phyloP scores from a whole-genome alignment of 495 filamentous ascomycete genomes.

The Aspergillus avenaceus region DNA sequence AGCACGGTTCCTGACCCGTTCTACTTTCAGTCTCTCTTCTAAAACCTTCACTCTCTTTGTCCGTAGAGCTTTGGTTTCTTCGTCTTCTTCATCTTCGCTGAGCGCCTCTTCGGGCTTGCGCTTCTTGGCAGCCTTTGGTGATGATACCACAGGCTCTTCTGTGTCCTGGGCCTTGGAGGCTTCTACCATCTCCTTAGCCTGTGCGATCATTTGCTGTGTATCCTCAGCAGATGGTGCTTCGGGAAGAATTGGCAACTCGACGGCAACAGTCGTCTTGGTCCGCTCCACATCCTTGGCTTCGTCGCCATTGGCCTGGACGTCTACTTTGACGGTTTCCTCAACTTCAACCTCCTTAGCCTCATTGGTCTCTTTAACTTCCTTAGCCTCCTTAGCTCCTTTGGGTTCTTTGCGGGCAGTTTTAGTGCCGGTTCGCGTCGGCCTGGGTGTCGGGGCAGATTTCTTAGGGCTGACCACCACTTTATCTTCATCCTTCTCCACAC shows the following conservation, averaged over 20 bases:
- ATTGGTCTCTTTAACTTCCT: constrained; percentile 20
- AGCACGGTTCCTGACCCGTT: constrained; percentile 77
- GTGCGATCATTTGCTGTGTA: constrained; percentile 73
- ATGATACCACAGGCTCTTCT: constrained; percentile 31
- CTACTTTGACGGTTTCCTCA: constrained; percentile 59
- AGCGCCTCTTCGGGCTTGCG: constrained; percentile 75
- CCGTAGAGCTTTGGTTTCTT: constrained; percentile 51
- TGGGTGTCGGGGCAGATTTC: constrained; percentile 30
- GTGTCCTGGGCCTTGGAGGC: constrained; percentile 55
- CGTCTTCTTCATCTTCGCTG: constrained; percentile 49
- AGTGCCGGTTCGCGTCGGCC: constrained; percentile 30
- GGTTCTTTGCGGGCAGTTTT: constrained; percentile 18
- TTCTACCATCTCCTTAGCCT: constrained; percentile 87
- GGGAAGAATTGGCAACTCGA: constrained; percentile 68
- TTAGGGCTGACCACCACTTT: constrained; percentile 21
- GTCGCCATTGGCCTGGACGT: constrained; percentile 28
- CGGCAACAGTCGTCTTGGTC: constrained; percentile 70
- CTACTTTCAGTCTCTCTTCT: constrained; percentile 71
- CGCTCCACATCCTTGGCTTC: constrained; percentile 57
- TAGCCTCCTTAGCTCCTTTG: constrained; percentile 21
- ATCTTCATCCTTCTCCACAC: constrained; percentile 26
- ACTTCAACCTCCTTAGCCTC: constrained; percentile 33
- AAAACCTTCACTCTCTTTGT: constrained; percentile 74
- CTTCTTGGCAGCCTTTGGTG: constrained; percentile 56
- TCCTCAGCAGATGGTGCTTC: constrained; percentile 70